phyloP scores from a whole-genome alignment of 306 rosid species.

The Herpetospermum pedunculosum region DNA sequence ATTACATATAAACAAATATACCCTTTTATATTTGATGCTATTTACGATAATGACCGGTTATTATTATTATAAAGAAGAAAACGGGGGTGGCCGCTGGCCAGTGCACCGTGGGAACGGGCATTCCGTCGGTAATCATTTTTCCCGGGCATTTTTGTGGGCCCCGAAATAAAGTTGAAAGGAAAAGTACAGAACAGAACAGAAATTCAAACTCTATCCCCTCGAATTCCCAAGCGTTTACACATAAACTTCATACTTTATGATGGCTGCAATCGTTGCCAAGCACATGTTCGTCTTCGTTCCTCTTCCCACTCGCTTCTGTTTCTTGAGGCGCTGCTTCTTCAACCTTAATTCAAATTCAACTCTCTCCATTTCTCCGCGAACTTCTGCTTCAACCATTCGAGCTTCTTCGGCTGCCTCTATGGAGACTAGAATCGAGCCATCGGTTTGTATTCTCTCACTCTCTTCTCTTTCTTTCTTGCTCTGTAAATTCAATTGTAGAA shows the following conservation, averaged over 20 bases:
- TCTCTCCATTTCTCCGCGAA: constrained; percentile 16
- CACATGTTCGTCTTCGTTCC: not conserved
- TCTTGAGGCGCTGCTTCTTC: constrained; percentile 4
- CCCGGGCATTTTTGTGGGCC: not conserved
- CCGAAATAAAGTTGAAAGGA: not conserved
- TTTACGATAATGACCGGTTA: too few species aligned
- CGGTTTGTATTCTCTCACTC: constrained; percentile 1
- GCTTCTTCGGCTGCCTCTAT: constrained; percentile 34
- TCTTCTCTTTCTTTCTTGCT: not conserved
- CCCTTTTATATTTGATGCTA: too few species aligned
- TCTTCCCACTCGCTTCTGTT: not conserved
- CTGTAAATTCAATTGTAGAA: not conserved
- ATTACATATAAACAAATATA: too few species aligned
- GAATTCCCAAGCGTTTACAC: not conserved
- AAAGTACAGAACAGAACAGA: not conserved
- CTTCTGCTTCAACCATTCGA: constrained; percentile 16
- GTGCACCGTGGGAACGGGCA: too few species aligned
- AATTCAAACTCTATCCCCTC: not conserved
- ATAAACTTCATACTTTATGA: not conserved
- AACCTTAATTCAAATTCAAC: constrained; percentile 13
- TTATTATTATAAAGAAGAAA: too few species aligned
- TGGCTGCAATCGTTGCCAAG: not conserved
- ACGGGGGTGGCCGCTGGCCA: too few species aligned
- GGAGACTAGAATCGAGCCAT: constrained; percentile 25
- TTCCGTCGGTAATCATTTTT: too few species aligned